phyloP scores from a whole-genome alignment of 306 rosid genomes.

The Quercus parvula region DNA sequence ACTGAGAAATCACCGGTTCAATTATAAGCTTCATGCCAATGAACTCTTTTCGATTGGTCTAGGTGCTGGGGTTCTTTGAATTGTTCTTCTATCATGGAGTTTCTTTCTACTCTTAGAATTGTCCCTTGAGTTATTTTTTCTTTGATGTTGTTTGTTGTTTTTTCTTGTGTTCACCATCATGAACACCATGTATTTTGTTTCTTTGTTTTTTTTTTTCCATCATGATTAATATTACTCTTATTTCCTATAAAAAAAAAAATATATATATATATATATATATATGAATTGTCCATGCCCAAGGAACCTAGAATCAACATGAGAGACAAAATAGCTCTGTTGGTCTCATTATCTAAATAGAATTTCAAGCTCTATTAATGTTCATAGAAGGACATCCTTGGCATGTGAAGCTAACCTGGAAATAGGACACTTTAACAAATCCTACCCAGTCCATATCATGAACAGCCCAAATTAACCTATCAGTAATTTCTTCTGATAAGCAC shows the following conservation, averaged over 20 bases:
- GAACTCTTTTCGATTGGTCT: too few species aligned
- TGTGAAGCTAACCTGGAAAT: neutral
- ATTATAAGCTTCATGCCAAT: too few species aligned
- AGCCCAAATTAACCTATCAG: neutral
- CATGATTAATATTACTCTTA: neutral
- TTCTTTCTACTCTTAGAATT: too few species aligned
- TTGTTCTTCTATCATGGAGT: too few species aligned
- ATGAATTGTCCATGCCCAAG: neutral
- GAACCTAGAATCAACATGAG: neutral
- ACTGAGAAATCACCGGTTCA: too few species aligned
- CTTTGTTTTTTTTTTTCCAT: neutral
- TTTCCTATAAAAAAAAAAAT: neutral
- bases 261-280: too few species aligned
- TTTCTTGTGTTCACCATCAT: too few species aligned
- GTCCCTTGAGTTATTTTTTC: too few species aligned
- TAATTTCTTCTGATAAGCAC: neutral
- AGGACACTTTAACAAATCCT: neutral
- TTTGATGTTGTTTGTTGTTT: too few species aligned
- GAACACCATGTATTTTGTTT: too few species aligned
- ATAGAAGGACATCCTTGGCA: neutral
- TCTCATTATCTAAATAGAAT: neutral
- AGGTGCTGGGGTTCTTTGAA: too few species aligned
- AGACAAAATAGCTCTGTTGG: neutral
- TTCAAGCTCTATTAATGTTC: neutral
- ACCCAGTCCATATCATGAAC: neutral